Evolutionary conservation across 2,329 filamentous ascomycete genomes (phyloP), one percentile per base, ranked within the genome.

Genomic region (Hypoxylon sp.): DNA sequence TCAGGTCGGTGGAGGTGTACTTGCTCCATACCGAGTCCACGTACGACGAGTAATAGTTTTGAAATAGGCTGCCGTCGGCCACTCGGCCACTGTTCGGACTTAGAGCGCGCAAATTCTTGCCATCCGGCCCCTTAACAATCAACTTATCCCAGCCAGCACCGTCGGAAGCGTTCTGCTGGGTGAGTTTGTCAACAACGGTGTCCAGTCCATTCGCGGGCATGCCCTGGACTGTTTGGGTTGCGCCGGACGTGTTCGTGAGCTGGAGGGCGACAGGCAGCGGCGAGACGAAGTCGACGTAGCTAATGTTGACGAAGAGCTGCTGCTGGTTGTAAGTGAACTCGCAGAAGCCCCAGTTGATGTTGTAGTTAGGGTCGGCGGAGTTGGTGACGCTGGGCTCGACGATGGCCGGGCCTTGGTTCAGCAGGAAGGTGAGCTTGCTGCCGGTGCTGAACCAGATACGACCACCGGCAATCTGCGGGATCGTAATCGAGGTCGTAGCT

Each of bases 381-480:
- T 94, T 94, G 33, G 88, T 91, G 27, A 91, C 88, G 8, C 89
- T 90, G 0, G 92, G 92, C 80, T 94, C 92, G 48, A 94, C 92
- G 13, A 95, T 84, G 1, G 88, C 90, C 6, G 92, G 90, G 14
- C 89, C 89, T 27, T 89, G 90, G 78, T 95, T 95, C 58, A 94
- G 79, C 11, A 88, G 82, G 79, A 95, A 95, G 0, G 85, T 89
- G 54, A 94, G 83, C 37, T 85, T 85, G 49, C 81, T 81, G 72
- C 86, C 87, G 66, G 88, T 82, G 62, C 85, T 88, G 79, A 93
- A 91, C 89, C 91, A 95, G 77, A 94, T 88, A 59, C 92, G 86
- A 1, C 88, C 91, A 22, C 91, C 91, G 2, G 87, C 90, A 27
- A 94, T 84, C 67, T 89, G 89, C 10, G 92, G 92, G 68, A 94